phyloP scores from a whole-genome alignment of 768 basidiomycete genomes.

The Aureoboletus auriporus region DNA sequence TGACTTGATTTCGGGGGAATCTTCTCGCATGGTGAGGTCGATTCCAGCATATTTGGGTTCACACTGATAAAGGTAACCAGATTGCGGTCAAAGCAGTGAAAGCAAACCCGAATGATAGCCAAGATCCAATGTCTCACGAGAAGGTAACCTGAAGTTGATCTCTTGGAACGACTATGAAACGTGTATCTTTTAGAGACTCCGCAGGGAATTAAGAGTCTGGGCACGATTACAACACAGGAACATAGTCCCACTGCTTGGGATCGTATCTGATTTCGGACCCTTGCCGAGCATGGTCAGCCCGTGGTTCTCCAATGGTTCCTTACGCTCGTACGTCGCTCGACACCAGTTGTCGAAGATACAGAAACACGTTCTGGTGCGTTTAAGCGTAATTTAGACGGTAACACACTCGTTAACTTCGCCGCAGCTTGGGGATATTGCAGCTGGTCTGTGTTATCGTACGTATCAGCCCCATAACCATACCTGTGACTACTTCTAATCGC shows the following conservation, averaged over 20 bases:
- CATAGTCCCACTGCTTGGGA: constrained; percentile 29
- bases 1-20: constrained; percentile 8
- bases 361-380: constrained; percentile 14
- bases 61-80: constrained; percentile 2
- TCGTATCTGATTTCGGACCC: constrained; percentile 27
- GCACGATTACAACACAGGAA: constrained; percentile 16
- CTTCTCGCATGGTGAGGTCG: constrained; percentile 4
- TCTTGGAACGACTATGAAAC: neutral
- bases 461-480: neutral
- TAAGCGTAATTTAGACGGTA: neutral
- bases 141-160: constrained; percentile 9
- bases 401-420: neutral
- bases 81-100: constrained; percentile 22
- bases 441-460: constrained; percentile 24
- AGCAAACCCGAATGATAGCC: neutral
- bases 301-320: constrained; percentile 27
- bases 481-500: neutral
- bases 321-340: constrained; percentile 18
- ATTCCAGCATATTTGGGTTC: neutral
- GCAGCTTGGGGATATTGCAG: constrained; percentile 19
- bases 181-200: constrained; percentile 18
- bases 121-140: neutral
- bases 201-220: constrained; percentile 27
- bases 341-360: neutral
- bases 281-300: constrained; percentile 31